These are phyloP conservation scores for Tuctoria greenei DNA, from an alignment of 176 grass and related monocot genomes.

Conservation along the genomic window DNA sequence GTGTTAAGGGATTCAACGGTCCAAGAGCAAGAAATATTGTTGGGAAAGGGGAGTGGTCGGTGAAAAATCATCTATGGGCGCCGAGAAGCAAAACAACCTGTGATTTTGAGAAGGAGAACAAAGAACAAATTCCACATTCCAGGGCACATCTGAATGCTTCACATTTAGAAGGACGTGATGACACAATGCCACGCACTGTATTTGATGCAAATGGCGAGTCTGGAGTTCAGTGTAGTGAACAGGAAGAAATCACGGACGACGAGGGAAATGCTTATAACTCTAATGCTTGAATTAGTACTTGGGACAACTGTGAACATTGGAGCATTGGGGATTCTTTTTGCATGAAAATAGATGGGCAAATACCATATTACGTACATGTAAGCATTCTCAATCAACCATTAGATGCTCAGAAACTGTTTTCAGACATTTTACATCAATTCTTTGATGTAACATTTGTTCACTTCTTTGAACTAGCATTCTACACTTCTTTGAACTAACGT, in stretches of 20 bases:
- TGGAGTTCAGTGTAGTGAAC: conserved; percentile 20
- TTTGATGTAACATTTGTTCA: neutral
- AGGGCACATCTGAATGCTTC: conserved; percentile 19
- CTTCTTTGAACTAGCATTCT: neutral
- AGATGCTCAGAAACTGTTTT: neutral
- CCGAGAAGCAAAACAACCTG: conserved; percentile 31
- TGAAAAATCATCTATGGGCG: conserved; percentile 43
- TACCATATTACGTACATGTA: conserved; percentile 30
- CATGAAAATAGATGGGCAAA: conserved; percentile 27
- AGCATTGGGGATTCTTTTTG: conserved; percentile 20
- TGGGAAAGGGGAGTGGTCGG: conserved; percentile 31
- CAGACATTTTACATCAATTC: neutral
- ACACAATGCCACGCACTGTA: neutral
- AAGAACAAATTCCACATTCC: conserved; percentile 37
- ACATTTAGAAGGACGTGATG: neutral
- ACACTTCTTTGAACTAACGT: conserved; percentile 6
- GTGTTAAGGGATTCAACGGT: conserved; percentile 34
- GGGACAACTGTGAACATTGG: conserved; percentile 4
- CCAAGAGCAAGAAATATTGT: conserved; percentile 12
- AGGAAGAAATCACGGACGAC: conserved; percentile 11
- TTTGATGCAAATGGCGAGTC: conserved; percentile 20
- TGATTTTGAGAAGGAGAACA: conserved; percentile 61
- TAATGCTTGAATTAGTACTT: conserved; percentile 7
- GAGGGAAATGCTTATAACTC: neutral
- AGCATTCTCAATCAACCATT: neutral